Evolutionary conservation across 352 stramenopile species (phyloP).

Genomic region (Globisporangium echinulatum): DNA sequence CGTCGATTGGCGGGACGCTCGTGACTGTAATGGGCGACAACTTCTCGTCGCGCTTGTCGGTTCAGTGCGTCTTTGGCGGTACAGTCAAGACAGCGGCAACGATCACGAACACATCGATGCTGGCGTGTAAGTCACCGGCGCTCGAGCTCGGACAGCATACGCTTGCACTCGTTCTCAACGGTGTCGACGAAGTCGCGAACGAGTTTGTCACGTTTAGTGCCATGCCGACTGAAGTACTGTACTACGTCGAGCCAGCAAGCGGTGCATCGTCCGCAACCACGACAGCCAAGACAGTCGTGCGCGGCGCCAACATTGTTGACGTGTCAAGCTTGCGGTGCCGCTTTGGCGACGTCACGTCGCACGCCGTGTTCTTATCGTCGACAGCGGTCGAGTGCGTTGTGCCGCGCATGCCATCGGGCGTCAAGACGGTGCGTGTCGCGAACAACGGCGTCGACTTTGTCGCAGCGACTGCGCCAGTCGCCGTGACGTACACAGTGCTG

Average conservation of each 20-base stretch:
- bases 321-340: slow-evolving; percentile 30
- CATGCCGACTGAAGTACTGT: slow-evolving; percentile 26
- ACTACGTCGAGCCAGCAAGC: slow-evolving; percentile 17
- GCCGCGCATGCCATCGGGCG: slow-evolving; percentile 35
- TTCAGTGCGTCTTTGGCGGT: slow-evolving; percentile 31
- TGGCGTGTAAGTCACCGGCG: slow-evolving; percentile 23
- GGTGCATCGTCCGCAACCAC: slow-evolving; percentile 17
- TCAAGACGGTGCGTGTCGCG: slow-evolving; percentile 32
- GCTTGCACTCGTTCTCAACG: slow-evolving; percentile 24
- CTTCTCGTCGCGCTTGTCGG: slow-evolving; percentile 13
- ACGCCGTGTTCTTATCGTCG: slow-evolving; percentile 35
- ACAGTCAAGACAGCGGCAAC: slow-evolving; percentile 6
- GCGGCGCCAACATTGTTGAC: slow-evolving; percentile 46
- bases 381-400: slow-evolving; percentile 44
- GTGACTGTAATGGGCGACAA: slow-evolving; percentile 19
- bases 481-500: slow-evolving; percentile 21
- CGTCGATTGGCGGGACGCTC: slow-evolving; percentile 22
- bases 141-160: slow-evolving; percentile 22
- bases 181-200: slow-evolving; percentile 13
- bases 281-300: slow-evolving; percentile 24
- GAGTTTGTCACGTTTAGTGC: slow-evolving; percentile 26
- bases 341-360: slow-evolving; percentile 29
- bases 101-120: not conserved
- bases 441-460: slow-evolving; percentile 60
- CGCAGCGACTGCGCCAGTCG: slow-evolving; percentile 4